Base-by-base conservation (phyloP, 768 basidiomycete genomes). In the Pleurotus citrinopileatus region DNA sequence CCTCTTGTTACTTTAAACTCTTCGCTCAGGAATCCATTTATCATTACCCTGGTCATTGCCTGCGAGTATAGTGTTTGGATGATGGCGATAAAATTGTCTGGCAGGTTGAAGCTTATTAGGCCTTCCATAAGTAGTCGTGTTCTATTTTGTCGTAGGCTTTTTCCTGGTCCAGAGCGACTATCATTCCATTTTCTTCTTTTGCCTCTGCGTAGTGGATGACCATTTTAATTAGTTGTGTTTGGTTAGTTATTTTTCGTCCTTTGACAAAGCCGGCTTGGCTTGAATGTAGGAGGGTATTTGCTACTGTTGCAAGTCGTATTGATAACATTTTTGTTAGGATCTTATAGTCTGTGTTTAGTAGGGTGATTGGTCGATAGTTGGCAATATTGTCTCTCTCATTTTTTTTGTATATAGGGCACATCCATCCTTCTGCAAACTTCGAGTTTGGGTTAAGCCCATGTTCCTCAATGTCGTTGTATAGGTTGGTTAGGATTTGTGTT, bases 401-500 rank as follows among this genome's bases (percentile, higher is more conserved):
- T 38, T 78, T 77, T 29, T 78, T 78, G 53, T 71, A 78, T 0
- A 78, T 25, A 0, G 69, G 73, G 63, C 71, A 70, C 63, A 73
- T 67, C 70, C 67, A 69, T 0, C 75, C 75, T 5, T 62, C 42
- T 0, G 65, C 22, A 45, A 73, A 79, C 0, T 19, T 1, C 0
- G 62, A 55, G 0, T 8, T 2, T 0, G 17, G 1, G 0, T 6
- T 32, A 0, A 67, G 2, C 0, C 73, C 70, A 32, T 69, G 0
- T 1, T 2, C 0, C 52, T 67, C 52, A 0, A 75, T 73, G 28
- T 74, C 61, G 10, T 65, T 64, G 48, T 52, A 67, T 0, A 65
- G 58, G 23, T 3, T 63, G 19, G 0, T 60, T 60, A 0, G 59
- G 62, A 13, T 56, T 34, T 15, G 32, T 15, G 32, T 7, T 34